A percentile compares a stretch with the other conserved stretches of the same genome.
Conservation (phyloP, 1,284 basidiomycete species). For the Rugosomyces carneus region DNA sequence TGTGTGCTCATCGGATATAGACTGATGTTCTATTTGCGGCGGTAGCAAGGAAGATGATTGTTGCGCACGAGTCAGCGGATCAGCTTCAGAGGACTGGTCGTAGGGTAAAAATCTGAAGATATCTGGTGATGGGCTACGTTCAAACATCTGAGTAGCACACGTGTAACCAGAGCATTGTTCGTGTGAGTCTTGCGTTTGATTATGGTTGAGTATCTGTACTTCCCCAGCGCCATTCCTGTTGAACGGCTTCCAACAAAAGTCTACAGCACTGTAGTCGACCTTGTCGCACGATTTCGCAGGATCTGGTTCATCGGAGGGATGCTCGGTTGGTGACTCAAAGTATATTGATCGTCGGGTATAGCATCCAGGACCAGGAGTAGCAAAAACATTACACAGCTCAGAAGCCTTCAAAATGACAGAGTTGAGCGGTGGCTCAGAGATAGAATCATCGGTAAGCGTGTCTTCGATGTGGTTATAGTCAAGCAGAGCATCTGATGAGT, state of each 20-base stretch:
- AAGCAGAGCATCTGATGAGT: constrained; percentile 16
- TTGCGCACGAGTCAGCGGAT: constrained; percentile 1
- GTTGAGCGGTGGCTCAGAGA: constrained; percentile 11
- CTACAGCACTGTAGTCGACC: constrained; percentile 35
- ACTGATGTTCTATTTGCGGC: neutral
- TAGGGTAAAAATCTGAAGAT: constrained; percentile 16
- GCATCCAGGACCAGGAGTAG: constrained; percentile 33
- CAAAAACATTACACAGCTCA: constrained; percentile 22
- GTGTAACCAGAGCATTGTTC: no score
- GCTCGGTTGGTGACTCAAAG: constrained; percentile 49
- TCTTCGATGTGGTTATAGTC: constrained; percentile 13
- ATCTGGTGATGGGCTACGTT: constrained; percentile 17
- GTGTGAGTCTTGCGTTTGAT: neutral
- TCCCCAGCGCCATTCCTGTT: constrained; percentile 24
- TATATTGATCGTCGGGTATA: constrained; percentile 29
- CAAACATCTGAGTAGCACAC: constrained; percentile 6
- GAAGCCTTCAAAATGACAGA: constrained; percentile 1
- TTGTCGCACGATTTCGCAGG: constrained; percentile 29
- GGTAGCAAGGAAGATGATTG: neutral
- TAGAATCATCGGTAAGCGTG: constrained; percentile 15
- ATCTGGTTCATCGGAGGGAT: constrained; percentile 36
- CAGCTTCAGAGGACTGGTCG: neutral
- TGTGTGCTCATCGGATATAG: neutral
- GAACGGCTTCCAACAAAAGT: constrained; percentile 55
- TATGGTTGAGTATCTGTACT: neutral